phyloP scores from a whole-genome alignment of 2,329 filamentous ascomycete genomes.

The Shiraia sp. region DNA sequence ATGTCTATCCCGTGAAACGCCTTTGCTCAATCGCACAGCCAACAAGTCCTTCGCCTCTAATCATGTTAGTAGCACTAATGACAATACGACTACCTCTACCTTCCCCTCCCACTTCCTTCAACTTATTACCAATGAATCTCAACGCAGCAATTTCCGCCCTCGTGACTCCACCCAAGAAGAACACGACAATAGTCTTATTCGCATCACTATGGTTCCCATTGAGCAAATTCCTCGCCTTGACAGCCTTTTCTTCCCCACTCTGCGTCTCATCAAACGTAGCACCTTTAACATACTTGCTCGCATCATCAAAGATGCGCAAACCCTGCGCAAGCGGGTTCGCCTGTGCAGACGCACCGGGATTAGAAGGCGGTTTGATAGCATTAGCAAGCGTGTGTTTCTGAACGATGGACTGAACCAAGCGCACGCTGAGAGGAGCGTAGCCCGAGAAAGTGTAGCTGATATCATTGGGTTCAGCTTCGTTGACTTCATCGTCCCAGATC shows the following conservation, averaged over 20 bases:
- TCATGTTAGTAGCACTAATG: conserved; percentile 88
- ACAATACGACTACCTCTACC: conserved; percentile 74
- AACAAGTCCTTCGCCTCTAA: conserved; percentile 89
- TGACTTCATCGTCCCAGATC: conserved; percentile 93
- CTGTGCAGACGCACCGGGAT: conserved; percentile 40
- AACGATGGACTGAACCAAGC: conserved; percentile 87
- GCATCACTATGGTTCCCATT: conserved; percentile 61
- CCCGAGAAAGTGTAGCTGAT: conserved; percentile 98
- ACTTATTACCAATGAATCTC: conserved; percentile 81
- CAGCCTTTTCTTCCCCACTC: conserved; percentile 88
- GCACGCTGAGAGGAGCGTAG: conserved; percentile 89
- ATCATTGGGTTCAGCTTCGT: conserved; percentile 91
- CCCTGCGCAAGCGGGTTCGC: conserved; percentile 70
- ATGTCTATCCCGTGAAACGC: conserved; percentile 25
- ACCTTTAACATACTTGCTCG: conserved; percentile 83
- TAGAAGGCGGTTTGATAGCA: conserved; percentile 55
- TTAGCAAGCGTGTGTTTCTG: conserved; percentile 83
- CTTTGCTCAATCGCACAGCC: conserved; percentile 77
- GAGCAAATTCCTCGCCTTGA: conserved; percentile 81
- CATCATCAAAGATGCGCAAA: conserved; percentile 92
- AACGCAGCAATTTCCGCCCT: conserved; percentile 95
- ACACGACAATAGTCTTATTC: conserved; percentile 88
- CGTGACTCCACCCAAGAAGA: conserved; percentile 95
- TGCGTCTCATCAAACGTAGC: conserved; percentile 91
- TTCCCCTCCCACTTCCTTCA: conserved; percentile 69